Evolutionary conservation across 2,329 filamentous ascomycete genomes (phyloP).

Genomic region (Zymoseptoria crescenta): DNA sequence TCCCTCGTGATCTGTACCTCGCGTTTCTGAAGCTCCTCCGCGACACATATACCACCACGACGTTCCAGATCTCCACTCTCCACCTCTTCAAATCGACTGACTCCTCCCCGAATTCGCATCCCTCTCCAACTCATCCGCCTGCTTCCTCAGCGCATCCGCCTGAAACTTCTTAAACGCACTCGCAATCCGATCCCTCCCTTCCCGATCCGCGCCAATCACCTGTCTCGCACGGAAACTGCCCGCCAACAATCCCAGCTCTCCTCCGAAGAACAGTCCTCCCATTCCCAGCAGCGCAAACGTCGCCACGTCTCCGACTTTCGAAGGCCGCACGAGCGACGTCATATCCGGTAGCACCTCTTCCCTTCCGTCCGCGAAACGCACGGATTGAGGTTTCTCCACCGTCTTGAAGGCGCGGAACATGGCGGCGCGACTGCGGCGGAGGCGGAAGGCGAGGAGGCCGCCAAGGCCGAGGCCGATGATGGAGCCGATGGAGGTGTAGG

Average conservation of each 20-base stretch:
- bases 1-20: neutral
- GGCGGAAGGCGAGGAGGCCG: constrained; percentile 48
- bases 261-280: constrained; percentile 56
- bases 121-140: constrained; percentile 50
- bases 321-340: constrained; percentile 49
- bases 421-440: constrained; percentile 48
- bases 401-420: constrained; percentile 57
- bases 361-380: constrained; percentile 55
- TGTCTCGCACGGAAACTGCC: constrained; percentile 49
- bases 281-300: constrained; percentile 56
- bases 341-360: constrained; percentile 56
- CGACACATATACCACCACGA: neutral
- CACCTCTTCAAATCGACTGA: neutral
- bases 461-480: constrained; percentile 54
- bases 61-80: neutral
- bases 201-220: constrained; percentile 47
- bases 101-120: constrained; percentile 9
- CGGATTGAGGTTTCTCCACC: constrained; percentile 53
- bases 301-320: constrained; percentile 50
- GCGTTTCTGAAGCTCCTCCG: neutral
- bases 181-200: constrained; percentile 51
- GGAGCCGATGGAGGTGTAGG: constrained; percentile 52
- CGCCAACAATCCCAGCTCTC: constrained; percentile 53
- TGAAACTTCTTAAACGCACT: constrained; percentile 55
- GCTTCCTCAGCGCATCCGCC: constrained; percentile 53